Percentiles rank a stretch among this genome's conserved stretches.
phyloP scores from a whole-genome alignment of 163 green algal species.

The Coccomyxa subellipsoidea region DNA sequence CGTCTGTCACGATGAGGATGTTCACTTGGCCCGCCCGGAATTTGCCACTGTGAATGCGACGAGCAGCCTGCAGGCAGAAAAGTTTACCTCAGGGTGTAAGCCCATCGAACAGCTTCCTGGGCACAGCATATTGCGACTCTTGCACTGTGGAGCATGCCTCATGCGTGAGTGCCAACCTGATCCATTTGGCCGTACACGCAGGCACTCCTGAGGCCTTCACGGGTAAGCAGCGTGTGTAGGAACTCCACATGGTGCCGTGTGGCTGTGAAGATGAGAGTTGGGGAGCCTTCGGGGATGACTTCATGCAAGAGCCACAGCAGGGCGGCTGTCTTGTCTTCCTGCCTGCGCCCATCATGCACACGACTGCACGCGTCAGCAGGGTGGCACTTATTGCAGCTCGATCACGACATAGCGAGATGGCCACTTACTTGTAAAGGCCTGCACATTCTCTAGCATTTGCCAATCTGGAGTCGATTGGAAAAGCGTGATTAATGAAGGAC shows the following conservation, averaged over 20 bases:
- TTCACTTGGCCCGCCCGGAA: slow-evolving; percentile 68
- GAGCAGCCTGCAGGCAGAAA: slow-evolving; percentile 66
- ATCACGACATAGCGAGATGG: too few species aligned
- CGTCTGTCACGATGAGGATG: slow-evolving; percentile 93
- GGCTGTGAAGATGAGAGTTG: slow-evolving; percentile 84
- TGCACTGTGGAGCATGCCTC: too few species aligned
- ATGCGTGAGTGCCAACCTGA: slow-evolving; percentile 53
- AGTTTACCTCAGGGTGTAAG: not conserved
- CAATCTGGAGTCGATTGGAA: too few species aligned
- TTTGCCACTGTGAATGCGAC: slow-evolving; percentile 93
- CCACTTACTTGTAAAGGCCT: too few species aligned
- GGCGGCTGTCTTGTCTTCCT: slow-evolving; percentile 84
- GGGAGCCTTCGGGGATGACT: slow-evolving; percentile 43
- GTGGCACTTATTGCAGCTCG: too few species aligned
- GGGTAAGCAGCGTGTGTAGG: slow-evolving; percentile 74
- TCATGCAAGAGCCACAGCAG: slow-evolving; percentile 83
- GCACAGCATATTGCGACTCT: too few species aligned
- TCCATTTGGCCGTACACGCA: slow-evolving; percentile 95
- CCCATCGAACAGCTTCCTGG: not conserved
- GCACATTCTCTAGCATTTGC: too few species aligned
- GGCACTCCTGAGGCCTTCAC: slow-evolving; percentile 58
- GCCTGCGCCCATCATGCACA: slow-evolving; percentile 25
- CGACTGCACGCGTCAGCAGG: not conserved
- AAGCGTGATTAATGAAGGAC: not conserved
- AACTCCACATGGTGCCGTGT: slow-evolving; percentile 96